Percentiles rank a stretch among this genome's conserved stretches.
These are phyloP conservation scores for Aspergillus sclerotiicarbonarius DNA, from an alignment of 495 filamentous ascomycete species.

Conservation along the genomic window DNA sequence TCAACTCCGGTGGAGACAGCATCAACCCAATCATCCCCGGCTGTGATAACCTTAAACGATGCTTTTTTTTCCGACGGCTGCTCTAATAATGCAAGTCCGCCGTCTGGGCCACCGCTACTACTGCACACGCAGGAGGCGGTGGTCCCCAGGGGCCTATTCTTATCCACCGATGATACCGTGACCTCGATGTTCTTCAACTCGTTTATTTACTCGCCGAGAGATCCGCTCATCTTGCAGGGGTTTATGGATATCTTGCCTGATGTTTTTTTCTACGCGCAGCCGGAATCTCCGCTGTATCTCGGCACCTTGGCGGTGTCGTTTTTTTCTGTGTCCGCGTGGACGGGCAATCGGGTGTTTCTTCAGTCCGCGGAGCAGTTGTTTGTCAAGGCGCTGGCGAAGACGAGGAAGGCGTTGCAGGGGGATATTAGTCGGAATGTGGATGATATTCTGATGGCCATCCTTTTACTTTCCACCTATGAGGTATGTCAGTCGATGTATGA, in stretches of 20 bases:
- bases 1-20: neutral
- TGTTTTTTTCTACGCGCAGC: conserved; percentile 45
- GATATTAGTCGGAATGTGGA: conserved; percentile 49
- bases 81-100: neutral
- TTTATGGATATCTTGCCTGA: conserved; percentile 55
- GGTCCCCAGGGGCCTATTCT: conserved; percentile 20
- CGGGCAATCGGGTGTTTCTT: conserved; percentile 41
- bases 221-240: conserved; percentile 29
- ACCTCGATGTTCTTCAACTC: conserved; percentile 37
- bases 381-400: conserved; percentile 50
- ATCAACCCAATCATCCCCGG: neutral
- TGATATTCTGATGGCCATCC: conserved; percentile 57
- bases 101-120: neutral
- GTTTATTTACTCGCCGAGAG: conserved; percentile 30
- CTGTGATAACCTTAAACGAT: neutral
- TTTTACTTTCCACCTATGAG: conserved; percentile 65
- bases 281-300: conserved; percentile 49
- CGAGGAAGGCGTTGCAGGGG: conserved; percentile 51
- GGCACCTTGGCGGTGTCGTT: conserved; percentile 62
- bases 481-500: conserved; percentile 31
- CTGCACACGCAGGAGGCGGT: neutral
- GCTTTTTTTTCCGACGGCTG: neutral
- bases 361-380: conserved; percentile 35
- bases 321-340: conserved; percentile 44
- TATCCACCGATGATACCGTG: conserved; percentile 33